Conservation (phyloP, 768 basidiomycete genomes). For the Xerocomellus dryophilus region DNA sequence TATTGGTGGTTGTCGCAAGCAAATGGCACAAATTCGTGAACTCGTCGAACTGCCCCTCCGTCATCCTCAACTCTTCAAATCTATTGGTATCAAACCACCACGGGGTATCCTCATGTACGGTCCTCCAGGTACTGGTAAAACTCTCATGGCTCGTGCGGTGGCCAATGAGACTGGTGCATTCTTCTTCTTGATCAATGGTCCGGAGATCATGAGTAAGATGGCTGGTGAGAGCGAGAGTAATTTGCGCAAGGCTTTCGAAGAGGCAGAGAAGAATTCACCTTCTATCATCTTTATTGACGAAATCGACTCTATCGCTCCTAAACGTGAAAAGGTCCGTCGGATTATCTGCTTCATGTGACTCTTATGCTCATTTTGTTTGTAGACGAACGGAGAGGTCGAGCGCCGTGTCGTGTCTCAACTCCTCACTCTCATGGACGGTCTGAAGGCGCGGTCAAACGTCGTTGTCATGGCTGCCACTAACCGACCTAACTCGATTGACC, state of each 20-base stretch:
- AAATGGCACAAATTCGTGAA: constrained; percentile 99
- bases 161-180: constrained; percentile 99
- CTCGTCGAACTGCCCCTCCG: constrained; percentile 96
- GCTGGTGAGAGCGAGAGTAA: constrained; percentile 98
- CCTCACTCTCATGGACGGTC: constrained; percentile 97
- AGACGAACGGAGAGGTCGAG: constrained; percentile 99
- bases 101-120: constrained; percentile 99
- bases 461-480: constrained; percentile 99
- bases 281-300: constrained; percentile 99
- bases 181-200: constrained; percentile 99
- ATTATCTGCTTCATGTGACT: neutral
- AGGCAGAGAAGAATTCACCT: constrained; percentile 99
- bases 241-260: constrained; percentile 96
- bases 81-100: constrained; percentile 99
- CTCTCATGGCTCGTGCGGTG: constrained; percentile 98
- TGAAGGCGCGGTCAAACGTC: constrained; percentile 98
- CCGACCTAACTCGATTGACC: constrained; percentile 98
- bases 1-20: constrained; percentile 98
- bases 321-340: constrained; percentile 88
- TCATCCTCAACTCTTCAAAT: constrained; percentile 99
- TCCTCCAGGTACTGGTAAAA: constrained; percentile 99
- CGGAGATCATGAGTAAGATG: constrained; percentile 99
- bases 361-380: constrained; percentile 4
- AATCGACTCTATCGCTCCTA: constrained; percentile 98
- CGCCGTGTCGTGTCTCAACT: constrained; percentile 98